Conservation (phyloP, 1,284 basidiomycete genomes). For the Rhodotorula mucilaginosa region DNA sequence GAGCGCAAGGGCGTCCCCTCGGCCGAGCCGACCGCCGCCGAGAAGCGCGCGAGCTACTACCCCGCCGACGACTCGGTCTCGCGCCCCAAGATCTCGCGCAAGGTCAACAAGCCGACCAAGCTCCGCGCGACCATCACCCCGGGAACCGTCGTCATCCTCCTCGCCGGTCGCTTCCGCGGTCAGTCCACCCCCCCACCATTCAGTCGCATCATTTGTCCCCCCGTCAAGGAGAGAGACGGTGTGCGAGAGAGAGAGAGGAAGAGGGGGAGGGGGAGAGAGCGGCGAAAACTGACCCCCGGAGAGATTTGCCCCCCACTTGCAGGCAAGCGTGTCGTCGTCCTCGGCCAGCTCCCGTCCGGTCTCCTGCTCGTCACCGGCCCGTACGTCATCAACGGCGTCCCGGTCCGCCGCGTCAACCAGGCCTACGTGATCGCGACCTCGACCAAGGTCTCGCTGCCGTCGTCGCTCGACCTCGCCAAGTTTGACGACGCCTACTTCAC, state of each 20-base stretch:
- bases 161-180: constrained; percentile 96
- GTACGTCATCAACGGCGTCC: constrained; percentile 98
- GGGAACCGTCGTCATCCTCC: constrained; percentile 91
- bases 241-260: not conserved
- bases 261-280: not conserved
- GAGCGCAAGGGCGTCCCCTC: constrained; percentile 55
- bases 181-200: not conserved
- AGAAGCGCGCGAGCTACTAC: constrained; percentile 71
- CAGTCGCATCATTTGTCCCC: not conserved
- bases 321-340: constrained; percentile 89
- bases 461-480: constrained; percentile 53
- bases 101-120: constrained; percentile 68
- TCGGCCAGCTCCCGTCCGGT: constrained; percentile 92
- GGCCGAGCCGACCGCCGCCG: constrained; percentile 66
- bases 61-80: constrained; percentile 86
- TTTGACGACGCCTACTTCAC: constrained; percentile 94
- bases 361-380: constrained; percentile 90
- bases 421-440: constrained; percentile 99
- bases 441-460: constrained; percentile 81
- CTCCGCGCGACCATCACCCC: constrained; percentile 88
- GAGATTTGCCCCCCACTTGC: not conserved
- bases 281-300: constrained; percentile 1
- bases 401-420: constrained; percentile 96
- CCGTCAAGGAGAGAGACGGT: not conserved
- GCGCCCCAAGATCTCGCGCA: constrained; percentile 84